A percentile compares a stretch with the other conserved stretches of the same genome.
phyloP scores from a whole-genome alignment of 768 basidiomycete species.

The Kwoniella pini region DNA sequence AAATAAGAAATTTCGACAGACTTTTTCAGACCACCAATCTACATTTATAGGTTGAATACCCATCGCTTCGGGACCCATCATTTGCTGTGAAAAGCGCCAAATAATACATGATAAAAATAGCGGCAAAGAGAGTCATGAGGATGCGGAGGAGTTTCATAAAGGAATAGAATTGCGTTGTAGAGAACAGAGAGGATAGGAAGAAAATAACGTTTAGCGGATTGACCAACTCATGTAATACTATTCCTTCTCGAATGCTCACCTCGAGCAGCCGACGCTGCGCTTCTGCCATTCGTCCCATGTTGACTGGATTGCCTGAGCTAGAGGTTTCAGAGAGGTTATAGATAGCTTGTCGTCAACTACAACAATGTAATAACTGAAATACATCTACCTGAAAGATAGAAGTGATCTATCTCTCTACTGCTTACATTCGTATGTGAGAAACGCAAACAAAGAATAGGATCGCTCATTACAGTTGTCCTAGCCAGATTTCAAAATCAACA shows the following conservation, averaged over 20 bases:
- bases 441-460: too few species aligned
- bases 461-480: too few species aligned
- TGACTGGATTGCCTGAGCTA: conserved; percentile 14
- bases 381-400: too few species aligned
- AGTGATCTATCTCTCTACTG: too few species aligned
- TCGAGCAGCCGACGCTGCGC: conserved; percentile 92
- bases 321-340: too few species aligned
- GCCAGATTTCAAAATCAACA: too few species aligned
- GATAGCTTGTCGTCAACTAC: too few species aligned
- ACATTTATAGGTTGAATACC: conserved; percentile 90
- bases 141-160: neutral
- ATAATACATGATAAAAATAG: conserved; percentile 58
- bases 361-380: too few species aligned
- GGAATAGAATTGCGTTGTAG: neutral
- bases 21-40: conserved; percentile 90
- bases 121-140: neutral
- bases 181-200: neutral
- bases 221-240: too few species aligned
- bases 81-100: conserved; percentile 67
- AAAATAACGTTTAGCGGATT: neutral
- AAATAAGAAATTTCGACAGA: conserved; percentile 95
- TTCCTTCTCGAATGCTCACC: conserved; percentile 54
- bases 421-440: too few species aligned
- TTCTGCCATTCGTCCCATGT: conserved; percentile 92
- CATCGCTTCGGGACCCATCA: conserved; percentile 99